Evolutionary conservation across 257 asterid species (phyloP).

Genomic region (Nicotiana tomentosiformis): DNA sequence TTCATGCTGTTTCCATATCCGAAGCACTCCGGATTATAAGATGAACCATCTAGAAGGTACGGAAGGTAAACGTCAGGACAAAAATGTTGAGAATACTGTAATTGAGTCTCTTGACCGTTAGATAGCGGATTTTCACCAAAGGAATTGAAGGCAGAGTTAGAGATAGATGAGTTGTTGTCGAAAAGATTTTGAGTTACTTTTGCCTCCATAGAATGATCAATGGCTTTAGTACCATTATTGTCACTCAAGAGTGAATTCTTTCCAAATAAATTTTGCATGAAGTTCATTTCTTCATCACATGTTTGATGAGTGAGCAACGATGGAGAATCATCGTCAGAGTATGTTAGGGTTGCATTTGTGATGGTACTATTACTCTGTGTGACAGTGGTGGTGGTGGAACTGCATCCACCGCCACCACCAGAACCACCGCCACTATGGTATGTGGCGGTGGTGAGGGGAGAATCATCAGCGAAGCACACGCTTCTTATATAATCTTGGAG

Average conservation of each 20-base stretch:
- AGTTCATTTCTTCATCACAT: conserved; percentile 46
- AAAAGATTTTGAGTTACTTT: background rate
- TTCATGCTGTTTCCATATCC: too few species aligned
- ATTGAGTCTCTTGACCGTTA: background rate
- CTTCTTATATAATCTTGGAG: conserved; percentile 55
- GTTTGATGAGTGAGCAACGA: conserved; percentile 30
- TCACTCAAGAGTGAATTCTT: background rate
- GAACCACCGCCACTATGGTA: background rate
- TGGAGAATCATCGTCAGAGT: conserved; percentile 19
- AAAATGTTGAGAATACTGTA: background rate
- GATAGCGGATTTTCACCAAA: background rate
- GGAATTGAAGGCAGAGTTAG: background rate
- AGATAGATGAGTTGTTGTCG: background rate
- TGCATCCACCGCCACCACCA: background rate
- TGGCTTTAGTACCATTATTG: background rate
- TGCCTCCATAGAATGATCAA: background rate
- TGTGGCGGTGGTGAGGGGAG: background rate
- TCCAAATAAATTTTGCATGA: conserved; percentile 42
- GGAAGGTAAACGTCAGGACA: conserved; percentile 21
- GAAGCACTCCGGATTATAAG: background rate
- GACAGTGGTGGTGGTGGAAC: background rate
- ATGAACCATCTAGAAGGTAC: conserved; percentile 16
- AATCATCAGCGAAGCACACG: conserved; percentile 7
- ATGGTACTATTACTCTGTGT: background rate
- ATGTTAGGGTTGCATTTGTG: background rate